A percentile compares a stretch with the other conserved stretches of the same genome.
Conservation (phyloP, 306 rosid species). For the Cajanus cajan region DNA sequence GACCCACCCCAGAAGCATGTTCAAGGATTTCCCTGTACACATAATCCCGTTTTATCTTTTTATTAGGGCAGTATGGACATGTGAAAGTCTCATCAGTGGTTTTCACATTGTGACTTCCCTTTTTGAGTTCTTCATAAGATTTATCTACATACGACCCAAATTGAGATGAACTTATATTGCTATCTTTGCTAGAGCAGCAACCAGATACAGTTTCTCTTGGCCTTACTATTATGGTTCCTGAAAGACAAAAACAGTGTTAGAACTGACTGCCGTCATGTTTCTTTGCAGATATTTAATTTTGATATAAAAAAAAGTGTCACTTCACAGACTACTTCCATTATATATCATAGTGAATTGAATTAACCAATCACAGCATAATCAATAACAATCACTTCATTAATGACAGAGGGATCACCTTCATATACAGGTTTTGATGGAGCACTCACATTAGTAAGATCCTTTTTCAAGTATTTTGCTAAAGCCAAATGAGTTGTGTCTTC, state of each 20-base stretch:
- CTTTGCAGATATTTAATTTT: neutral
- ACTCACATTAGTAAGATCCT: constrained; percentile 44
- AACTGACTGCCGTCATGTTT: neutral
- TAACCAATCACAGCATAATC: constrained; percentile 15
- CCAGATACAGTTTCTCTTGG: constrained; percentile 39
- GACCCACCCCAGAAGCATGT: constrained; percentile 94
- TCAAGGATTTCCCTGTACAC: constrained; percentile 73
- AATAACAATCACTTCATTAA: neutral
- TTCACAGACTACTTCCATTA: neutral
- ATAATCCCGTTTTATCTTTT: constrained; percentile 61
- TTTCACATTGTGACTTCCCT: constrained; percentile 62
- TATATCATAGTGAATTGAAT: constrained; percentile 10
- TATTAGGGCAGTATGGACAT: constrained; percentile 80
- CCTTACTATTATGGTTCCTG: constrained; percentile 34
- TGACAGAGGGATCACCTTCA: constrained; percentile 43
- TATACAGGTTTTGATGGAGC: constrained; percentile 49
- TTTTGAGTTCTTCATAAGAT: constrained; percentile 63
- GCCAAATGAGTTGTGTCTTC: constrained; percentile 82
- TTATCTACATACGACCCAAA: constrained; percentile 38
- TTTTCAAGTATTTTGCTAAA: constrained; percentile 59
- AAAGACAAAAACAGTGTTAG: constrained; percentile 28
- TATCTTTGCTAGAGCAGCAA: constrained; percentile 47
- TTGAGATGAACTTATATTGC: constrained; percentile 55
- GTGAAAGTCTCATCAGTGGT: constrained; percentile 51
- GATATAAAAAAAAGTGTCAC: neutral